Evolutionary conservation across 768 basidiomycete genomes (phyloP).

Genomic region (Trametes sanguinea): DNA sequence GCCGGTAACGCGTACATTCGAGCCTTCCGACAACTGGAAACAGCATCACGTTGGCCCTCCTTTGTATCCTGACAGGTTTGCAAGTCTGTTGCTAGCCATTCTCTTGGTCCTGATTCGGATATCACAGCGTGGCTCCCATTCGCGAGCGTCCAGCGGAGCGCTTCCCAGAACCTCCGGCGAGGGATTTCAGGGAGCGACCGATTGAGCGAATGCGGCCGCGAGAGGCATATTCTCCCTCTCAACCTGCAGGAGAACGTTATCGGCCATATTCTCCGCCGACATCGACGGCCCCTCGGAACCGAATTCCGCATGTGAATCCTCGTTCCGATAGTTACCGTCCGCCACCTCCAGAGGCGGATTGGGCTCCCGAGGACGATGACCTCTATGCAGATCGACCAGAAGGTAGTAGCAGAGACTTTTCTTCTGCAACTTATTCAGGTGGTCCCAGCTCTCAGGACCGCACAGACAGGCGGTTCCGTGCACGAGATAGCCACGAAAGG

Average conservation of each 20-base stretch:
- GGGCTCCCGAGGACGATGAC: slow-evolving; percentile 14
- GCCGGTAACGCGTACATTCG: slow-evolving; percentile 60
- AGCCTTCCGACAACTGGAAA: slow-evolving; percentile 75
- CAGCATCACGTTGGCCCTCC: slow-evolving; percentile 50
- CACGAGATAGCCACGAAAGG: slow-evolving; percentile 7
- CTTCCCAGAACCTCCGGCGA: slow-evolving; percentile 6
- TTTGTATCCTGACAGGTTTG: slow-evolving; percentile 8
- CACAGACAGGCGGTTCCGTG: neutral
- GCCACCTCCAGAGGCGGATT: slow-evolving; percentile 19
- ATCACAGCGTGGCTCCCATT: neutral
- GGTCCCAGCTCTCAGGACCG: slow-evolving; percentile 9
- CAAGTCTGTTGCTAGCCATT: neutral
- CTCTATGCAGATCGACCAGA: slow-evolving; percentile 16
- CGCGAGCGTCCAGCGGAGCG: slow-evolving; percentile 20
- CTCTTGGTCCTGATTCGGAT: neutral
- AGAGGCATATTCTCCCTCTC: slow-evolving; percentile 27
- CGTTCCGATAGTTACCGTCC: slow-evolving; percentile 47
- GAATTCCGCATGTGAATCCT: slow-evolving; percentile 37
- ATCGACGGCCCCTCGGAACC: slow-evolving; percentile 38
- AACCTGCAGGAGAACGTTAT: slow-evolving; percentile 50
- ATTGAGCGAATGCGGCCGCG: slow-evolving; percentile 7
- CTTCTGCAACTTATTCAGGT: neutral
- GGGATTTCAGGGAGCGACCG: slow-evolving; percentile 4
- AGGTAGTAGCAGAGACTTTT: slow-evolving; percentile 3
- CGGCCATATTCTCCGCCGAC: slow-evolving; percentile 40